Conservation (phyloP, 192 early-diverging fungal species). For the Coemansia sp. region DNA sequence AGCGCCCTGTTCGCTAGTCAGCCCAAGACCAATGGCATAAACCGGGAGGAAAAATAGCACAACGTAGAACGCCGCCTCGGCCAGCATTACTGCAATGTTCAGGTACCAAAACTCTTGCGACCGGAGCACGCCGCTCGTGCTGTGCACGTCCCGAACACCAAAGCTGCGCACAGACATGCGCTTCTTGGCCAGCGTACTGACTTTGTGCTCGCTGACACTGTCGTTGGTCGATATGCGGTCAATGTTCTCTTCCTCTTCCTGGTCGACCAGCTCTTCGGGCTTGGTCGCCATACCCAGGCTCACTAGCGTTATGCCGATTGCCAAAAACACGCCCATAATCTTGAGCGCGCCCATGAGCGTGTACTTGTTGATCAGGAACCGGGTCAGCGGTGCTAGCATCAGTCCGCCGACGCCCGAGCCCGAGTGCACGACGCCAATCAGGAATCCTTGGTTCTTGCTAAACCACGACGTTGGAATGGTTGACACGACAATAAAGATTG, state of each 20-base stretch:
- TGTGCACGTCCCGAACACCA: conserved; percentile 54
- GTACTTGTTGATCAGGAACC: conserved; percentile 49
- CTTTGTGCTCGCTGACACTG: conserved; percentile 39
- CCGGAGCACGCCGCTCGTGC: conserved; percentile 42
- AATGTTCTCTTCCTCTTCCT: conserved; percentile 46
- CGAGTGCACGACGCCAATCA: conserved; percentile 52
- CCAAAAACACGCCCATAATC: conserved; percentile 38
- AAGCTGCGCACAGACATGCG: conserved; percentile 56
- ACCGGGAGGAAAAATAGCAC: conserved; percentile 51
- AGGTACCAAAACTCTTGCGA: conserved; percentile 56
- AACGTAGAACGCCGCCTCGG: conserved; percentile 53
- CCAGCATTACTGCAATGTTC: conserved; percentile 54
- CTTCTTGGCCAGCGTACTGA: conserved; percentile 46
- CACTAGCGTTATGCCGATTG: conserved; percentile 34
- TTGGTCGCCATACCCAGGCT: conserved; percentile 51
- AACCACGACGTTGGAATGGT: conserved; percentile 55
- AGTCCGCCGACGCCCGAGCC: conserved; percentile 53
- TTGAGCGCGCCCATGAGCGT: conserved; percentile 41
- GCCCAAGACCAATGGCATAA: conserved; percentile 60
- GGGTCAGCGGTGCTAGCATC: conserved; percentile 44
- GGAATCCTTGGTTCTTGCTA: conserved; percentile 52
- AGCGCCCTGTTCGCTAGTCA: conserved; percentile 60
- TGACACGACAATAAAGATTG: conserved; percentile 51
- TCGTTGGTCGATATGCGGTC: conserved; percentile 26
- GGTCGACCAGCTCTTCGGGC: conserved; percentile 52